Conservation (phyloP, 2,329 filamentous ascomycete genomes). For the Phyllosticta citriasiana region DNA sequence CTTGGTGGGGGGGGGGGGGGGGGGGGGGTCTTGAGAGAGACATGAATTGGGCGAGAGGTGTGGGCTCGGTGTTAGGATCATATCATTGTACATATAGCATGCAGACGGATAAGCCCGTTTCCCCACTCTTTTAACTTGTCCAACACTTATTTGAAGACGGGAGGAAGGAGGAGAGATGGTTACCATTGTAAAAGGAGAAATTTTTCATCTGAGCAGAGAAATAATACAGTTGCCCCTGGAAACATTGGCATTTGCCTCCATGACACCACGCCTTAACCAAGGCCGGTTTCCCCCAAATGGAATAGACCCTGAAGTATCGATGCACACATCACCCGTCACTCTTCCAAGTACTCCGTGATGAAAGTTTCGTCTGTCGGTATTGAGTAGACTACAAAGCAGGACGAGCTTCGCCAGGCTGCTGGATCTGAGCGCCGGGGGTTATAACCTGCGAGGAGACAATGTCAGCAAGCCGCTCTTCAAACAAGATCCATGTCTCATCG, state of each 20-base stretch:
- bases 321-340: not conserved
- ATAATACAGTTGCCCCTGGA: not conserved
- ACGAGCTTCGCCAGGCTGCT: slow-evolving; percentile 20
- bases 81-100: slow-evolving; percentile 7
- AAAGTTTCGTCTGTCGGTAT: not conserved
- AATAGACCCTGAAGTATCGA: not conserved
- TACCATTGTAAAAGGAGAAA: not conserved
- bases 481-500: not conserved
- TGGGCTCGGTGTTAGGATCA: slow-evolving; percentile 5
- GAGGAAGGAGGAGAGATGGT: not conserved
- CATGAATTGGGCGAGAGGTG: not conserved
- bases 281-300: not conserved
- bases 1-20: no score
- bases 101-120: slow-evolving; percentile 4
- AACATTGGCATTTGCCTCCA: not conserved
- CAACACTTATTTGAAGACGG: not conserved
- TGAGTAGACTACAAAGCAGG: slow-evolving; percentile 23
- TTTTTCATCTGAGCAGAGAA: slow-evolving; percentile 6
- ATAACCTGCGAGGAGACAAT: slow-evolving; percentile 19
- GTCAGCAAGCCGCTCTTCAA: not conserved
- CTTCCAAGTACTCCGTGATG: not conserved
- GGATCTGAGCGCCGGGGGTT: slow-evolving; percentile 21
- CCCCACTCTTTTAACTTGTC: not conserved
- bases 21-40: not conserved
- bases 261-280: not conserved